Evolutionary conservation across 2,329 filamentous ascomycete genomes (phyloP), one percentile per base, ranked within the genome.

Genomic region (Penicillium paneum): DNA sequence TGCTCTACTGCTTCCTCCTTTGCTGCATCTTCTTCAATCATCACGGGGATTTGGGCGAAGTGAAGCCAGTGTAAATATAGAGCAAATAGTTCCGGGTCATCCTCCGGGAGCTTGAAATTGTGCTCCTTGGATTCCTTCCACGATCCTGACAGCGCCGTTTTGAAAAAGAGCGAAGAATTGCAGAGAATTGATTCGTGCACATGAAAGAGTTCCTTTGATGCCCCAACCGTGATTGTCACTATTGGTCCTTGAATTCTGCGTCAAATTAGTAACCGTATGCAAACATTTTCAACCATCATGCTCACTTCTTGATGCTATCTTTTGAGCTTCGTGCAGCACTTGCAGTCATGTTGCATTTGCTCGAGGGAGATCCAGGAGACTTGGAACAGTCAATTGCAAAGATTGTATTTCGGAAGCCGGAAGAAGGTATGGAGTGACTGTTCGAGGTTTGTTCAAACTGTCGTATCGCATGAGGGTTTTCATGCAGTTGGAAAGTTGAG

Each of bases 1-100:
- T 2, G 8, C 2, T 13, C 3, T 8, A 0, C 21, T 6, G 15
- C 3, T 12, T 17, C 3, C 3, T 17, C 31, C 7, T 6, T 5
- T 15, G 21, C 6, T 8, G 15, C 10, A 3, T 2, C n/a, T 28
- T 28, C 5, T 28, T 31, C 3, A 8, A 0, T 1, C 3, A 28
- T 21, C 34, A n/a, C 26, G 1, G 36, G 46, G 7, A 49, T 12
- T 17, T 17, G 8, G 10, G 15, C 26, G 3, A 13, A 31, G 26
- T 49, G 32, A 40, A 49, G 35, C 46, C 46, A 49, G 35, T 41
- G 19, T 12, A 19, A 39, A 24, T 49, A 49, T 4, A 21, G 2
- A 21, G 26, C 13, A 13, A 40, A 40, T 8, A 10, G 24, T 3
- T 17, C 1, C 8, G 46, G 35, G 17, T 40, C 15, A n/a, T 49